Conservation (phyloP, 2,329 filamentous ascomycete genomes). For the Sclerotinia sclerotiorum region DNA sequence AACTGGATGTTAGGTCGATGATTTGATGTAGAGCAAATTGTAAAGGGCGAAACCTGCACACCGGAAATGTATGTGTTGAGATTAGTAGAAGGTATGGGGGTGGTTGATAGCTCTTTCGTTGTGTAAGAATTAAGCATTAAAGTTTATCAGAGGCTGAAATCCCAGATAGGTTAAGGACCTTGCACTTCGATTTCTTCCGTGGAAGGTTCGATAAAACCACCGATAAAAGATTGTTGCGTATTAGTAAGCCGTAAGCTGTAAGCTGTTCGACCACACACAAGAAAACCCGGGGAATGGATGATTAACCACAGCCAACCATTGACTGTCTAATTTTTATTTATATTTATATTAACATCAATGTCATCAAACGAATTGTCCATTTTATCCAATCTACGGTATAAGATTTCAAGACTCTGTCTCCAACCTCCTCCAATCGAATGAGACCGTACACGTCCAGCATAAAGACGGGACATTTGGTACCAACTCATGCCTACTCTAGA, state of each 20-base stretch:
- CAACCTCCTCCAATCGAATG: neutral
- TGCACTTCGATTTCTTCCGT: slow-evolving; percentile 9
- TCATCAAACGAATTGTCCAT: neutral
- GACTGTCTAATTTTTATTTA: neutral
- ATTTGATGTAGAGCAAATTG: slow-evolving; percentile 31
- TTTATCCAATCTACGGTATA: neutral
- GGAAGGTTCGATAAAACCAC: neutral
- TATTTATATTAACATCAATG: neutral
- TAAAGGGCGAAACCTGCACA: slow-evolving; percentile 39
- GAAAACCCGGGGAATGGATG: neutral
- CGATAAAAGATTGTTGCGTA: neutral
- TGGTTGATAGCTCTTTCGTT: slow-evolving; percentile 21
- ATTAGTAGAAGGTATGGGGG: slow-evolving; percentile 8
- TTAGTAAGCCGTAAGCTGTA: slow-evolving; percentile 1
- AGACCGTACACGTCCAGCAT: slow-evolving; percentile 10
- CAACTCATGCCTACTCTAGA: slow-evolving; percentile 9
- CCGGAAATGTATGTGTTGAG: slow-evolving; percentile 25
- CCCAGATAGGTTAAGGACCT: slow-evolving; percentile 16
- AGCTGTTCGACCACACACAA: neutral
- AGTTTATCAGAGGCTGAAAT: slow-evolving; percentile 22
- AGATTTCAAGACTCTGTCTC: neutral
- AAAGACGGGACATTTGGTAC: neutral
- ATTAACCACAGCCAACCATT: neutral
- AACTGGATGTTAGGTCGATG: slow-evolving; percentile 11
- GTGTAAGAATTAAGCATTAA: slow-evolving; percentile 16